A percentile compares a stretch with the other conserved stretches of the same genome.
Evolutionary conservation across 75 land plant genomes (phyloP).

Genomic region (Pseudotsuga menziesii): DNA sequence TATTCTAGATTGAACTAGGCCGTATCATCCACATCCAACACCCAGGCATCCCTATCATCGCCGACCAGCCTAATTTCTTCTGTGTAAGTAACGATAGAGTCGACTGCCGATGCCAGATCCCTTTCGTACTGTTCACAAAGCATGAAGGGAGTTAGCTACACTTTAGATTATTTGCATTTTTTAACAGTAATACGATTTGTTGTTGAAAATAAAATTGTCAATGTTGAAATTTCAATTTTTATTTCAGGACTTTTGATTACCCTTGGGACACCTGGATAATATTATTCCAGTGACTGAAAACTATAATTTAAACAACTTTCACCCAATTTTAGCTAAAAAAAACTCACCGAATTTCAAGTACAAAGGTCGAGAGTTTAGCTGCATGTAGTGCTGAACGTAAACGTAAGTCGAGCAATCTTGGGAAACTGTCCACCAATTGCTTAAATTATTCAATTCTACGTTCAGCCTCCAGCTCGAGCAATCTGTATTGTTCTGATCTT

Average conservation of each 20-base stretch:
- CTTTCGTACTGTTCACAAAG: conserved; percentile 56
- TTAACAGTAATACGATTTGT: no score
- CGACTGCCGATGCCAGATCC: conserved; percentile 43
- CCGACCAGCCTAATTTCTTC: conserved; percentile 3
- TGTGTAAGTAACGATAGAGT: conserved; percentile 35
- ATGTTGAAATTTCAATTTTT: no score
- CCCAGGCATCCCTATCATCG: conserved; percentile 56
- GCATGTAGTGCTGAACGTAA: conserved; percentile 60
- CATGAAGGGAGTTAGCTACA: no score
- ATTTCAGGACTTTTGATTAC: no score
- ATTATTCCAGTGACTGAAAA: no score
- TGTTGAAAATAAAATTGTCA: no score
- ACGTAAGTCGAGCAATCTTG: conserved; percentile 40
- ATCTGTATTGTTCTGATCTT: background rate
- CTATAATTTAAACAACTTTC: no score
- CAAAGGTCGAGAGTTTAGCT: no score
- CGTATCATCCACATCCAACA: conserved; percentile 87
- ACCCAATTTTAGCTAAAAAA: no score
- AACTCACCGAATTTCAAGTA: no score
- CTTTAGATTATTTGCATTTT: no score
- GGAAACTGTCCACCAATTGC: conserved; percentile 64
- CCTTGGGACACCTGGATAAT: no score
- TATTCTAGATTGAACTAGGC: conserved; percentile 65
- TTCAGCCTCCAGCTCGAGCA: conserved; percentile 74
- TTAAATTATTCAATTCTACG: conserved; percentile 65